Percentiles rank a stretch among this genome's conserved stretches.
These are phyloP conservation scores for Dittrichia graveolens DNA, from an alignment of 129 eudicot genomes.

Conservation along the genomic window DNA sequence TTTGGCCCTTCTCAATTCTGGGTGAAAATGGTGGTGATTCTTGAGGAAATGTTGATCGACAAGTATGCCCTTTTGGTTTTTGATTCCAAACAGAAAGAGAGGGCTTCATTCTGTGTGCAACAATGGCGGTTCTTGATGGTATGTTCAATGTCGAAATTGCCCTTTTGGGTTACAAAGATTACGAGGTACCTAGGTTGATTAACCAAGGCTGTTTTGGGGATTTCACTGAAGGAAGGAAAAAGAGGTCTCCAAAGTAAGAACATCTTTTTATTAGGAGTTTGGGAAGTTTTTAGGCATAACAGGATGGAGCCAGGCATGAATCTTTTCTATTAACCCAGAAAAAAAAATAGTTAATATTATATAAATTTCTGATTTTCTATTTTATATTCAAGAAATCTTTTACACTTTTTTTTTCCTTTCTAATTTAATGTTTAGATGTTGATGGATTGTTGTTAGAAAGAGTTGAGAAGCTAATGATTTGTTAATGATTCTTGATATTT, in stretches of 20 bases:
- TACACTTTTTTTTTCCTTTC: conserved; percentile 5
- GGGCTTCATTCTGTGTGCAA: conserved; percentile 15
- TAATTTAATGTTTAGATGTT: conserved; percentile 15
- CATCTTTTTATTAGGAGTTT: not conserved
- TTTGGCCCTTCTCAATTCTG: not conserved
- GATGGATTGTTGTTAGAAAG: conserved; percentile 24
- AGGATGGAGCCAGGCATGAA: conserved; percentile 48
- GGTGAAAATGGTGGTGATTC: not conserved
- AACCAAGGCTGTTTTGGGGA: conserved; percentile 12
- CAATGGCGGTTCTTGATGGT: conserved; percentile 35
- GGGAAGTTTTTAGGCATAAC: conserved; percentile 37
- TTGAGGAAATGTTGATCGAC: not conserved
- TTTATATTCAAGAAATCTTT: conserved; percentile 28
- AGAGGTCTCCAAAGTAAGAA: not conserved
- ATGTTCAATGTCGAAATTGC: conserved; percentile 5
- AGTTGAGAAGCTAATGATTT: conserved; percentile 30
- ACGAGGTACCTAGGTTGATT: not conserved
- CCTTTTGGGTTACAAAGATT: conserved; percentile 18
- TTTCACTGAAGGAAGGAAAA: conserved; percentile 3
- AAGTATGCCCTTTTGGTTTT: conserved; percentile 20
- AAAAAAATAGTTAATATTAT: not conserved
- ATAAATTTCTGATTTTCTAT: conserved; percentile 11
- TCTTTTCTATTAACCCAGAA: conserved; percentile 32
- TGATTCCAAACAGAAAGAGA: not conserved
- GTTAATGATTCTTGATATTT: conserved; percentile 28